Evolutionary conservation across 192 early-diverging fungal species (phyloP), one percentile per base, ranked within the genome.

Genomic region (Entrophospora sp.): DNA sequence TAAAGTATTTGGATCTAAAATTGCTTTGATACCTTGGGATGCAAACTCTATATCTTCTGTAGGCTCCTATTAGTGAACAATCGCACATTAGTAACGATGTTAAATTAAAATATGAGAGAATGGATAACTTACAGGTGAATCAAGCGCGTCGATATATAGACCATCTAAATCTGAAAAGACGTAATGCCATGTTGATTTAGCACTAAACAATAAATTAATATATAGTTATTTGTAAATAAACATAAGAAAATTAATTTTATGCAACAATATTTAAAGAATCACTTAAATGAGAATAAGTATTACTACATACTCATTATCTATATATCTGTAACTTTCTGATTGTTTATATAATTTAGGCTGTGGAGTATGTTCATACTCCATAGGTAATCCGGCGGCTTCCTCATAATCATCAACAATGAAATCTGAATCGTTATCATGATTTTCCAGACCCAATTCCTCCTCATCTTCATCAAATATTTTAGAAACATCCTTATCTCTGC

Each of bases 1-100:
- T 45, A 99, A 76, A 73, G 92, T 93, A 27, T 86, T 86, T 2
- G 94, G 94, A 22, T 46, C 45, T 57, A 57, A 57, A 57, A 36
- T 36, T 24, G 55, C 55, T 24, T 57, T 34, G 18, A 34, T 7
- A 2, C 55, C 45, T 46, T 46, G 18, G 9, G 45, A 18, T 46
- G 18, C 45, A 46, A 46, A 7, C 6, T 46, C 45, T 8, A 20
- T 22, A 20, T n/a, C n/a, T 22, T 46, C 45, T 9, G 45, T n/a
- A 22, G 22, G 45, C 14, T 46, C 45, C 14, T 46, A n/a, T 22
- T 46, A 46, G 22, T 8, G 40, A 22, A 22, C 12, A 22, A 46
- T 46, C 24, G 10, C n/a, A 24, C 13, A 13, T 24, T 9, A 5
- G 22, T 22, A 22, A 22, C 12, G 14, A 12, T 22, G n/a, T 46